Conservation (phyloP, 768 basidiomycete genomes). For the Panellus pusillus region DNA sequence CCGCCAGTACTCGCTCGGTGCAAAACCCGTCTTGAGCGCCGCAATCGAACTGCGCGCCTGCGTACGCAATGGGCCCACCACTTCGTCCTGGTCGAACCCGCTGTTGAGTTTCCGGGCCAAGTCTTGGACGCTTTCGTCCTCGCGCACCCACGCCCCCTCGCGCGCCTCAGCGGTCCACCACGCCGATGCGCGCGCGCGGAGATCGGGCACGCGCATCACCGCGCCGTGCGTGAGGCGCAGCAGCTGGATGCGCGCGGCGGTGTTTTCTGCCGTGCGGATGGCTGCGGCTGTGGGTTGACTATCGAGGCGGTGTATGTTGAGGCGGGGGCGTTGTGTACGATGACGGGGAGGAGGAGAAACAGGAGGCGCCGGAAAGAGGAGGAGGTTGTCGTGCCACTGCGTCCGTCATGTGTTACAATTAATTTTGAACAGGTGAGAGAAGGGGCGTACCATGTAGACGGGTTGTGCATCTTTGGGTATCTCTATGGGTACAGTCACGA, state of each 20-base stretch:
- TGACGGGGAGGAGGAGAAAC: conserved; percentile 57
- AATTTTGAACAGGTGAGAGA: neutral
- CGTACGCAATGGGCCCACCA: conserved; percentile 4
- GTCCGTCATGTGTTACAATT: neutral
- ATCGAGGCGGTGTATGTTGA: conserved; percentile 34
- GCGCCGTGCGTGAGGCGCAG: conserved; percentile 59
- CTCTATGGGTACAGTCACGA: conserved; percentile 46
- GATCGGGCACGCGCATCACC: conserved; percentile 50
- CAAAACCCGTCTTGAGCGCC: conserved; percentile 9
- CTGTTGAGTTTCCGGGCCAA: conserved; percentile 46
- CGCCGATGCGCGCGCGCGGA: conserved; percentile 44
- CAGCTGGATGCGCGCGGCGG: conserved; percentile 49
- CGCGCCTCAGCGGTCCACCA: conserved; percentile 62
- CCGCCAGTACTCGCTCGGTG: conserved; percentile 20
- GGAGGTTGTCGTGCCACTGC: conserved; percentile 69
- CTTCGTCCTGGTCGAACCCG: conserved; percentile 16
- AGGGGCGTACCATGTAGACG: conserved; percentile 39
- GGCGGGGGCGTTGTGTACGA: conserved; percentile 45
- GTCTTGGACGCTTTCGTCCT: conserved; percentile 46
- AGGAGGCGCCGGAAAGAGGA: conserved; percentile 53
- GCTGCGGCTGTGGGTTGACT: conserved; percentile 28
- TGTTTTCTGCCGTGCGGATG: conserved; percentile 27
- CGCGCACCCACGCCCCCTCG: conserved; percentile 51
- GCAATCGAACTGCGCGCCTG: conserved; percentile 8
- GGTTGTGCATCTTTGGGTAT: conserved; percentile 41